Conservation (phyloP, 306 rosid species). For the Dalbergia cultrata region DNA sequence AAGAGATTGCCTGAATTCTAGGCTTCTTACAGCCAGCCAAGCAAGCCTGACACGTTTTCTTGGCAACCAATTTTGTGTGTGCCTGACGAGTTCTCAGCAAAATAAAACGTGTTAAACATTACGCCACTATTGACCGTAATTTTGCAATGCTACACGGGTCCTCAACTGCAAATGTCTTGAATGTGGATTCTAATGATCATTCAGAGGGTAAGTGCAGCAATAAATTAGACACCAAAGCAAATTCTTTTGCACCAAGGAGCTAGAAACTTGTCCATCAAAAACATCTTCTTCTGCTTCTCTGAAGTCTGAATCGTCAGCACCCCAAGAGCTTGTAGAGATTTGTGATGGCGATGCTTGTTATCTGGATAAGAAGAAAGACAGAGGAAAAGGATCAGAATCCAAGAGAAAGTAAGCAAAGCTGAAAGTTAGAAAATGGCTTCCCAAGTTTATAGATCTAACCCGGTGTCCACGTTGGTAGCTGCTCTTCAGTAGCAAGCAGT, state of each 20-base stretch:
- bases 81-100: background rate
- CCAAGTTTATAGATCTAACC: background rate
- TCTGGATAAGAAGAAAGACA: conserved; percentile 7
- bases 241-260: background rate
- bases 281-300: conserved; percentile 6
- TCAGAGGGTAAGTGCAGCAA: background rate
- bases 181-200: background rate
- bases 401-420: background rate
- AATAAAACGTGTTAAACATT: background rate
- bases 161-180: background rate
- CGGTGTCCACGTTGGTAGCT: background rate
- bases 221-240: background rate
- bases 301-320: background rate
- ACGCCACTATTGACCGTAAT: background rate
- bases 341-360: conserved; percentile 21
- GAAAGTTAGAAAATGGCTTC: too few relatives aligned
- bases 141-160: background rate
- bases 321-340: background rate
- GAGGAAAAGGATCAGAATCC: background rate
- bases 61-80: background rate
- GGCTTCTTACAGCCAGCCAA: background rate
- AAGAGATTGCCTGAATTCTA: background rate
- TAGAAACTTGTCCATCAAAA: background rate
- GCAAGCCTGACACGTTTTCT: background rate
- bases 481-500: background rate